These are phyloP conservation scores for Pseudonectria foliicola DNA, from an alignment of 2,329 filamentous ascomycete species.

Conservation along the genomic window DNA sequence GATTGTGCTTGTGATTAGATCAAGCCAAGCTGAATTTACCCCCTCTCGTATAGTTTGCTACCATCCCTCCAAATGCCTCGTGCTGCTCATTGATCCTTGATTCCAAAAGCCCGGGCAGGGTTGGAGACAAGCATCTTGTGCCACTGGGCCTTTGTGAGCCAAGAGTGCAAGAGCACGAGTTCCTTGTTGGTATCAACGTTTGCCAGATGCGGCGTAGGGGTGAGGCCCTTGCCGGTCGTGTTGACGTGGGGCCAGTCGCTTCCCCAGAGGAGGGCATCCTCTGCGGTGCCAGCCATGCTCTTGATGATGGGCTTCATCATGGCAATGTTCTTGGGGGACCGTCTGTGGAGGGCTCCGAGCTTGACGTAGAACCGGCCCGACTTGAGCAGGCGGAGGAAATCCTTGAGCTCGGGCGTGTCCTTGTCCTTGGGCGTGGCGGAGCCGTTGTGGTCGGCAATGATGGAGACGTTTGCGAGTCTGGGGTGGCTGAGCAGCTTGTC, in stretches of 20 bases:
- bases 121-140: too few relatives aligned
- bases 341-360: not conserved
- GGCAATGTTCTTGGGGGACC: not conserved
- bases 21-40: too few relatives aligned
- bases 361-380: not conserved
- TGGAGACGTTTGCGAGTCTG: not conserved
- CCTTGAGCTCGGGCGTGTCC: not conserved
- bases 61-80: too few relatives aligned
- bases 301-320: not conserved
- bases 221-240: not conserved
- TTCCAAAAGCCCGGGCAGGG: too few relatives aligned
- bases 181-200: too few relatives aligned
- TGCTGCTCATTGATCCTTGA: too few relatives aligned
- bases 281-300: not conserved
- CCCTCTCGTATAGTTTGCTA: too few relatives aligned
- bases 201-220: not conserved
- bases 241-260: slow-evolving; percentile 1
- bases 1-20: too few relatives aligned
- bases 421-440: not conserved
- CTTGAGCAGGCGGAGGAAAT: not conserved
- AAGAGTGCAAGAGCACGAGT: too few relatives aligned
- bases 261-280: not conserved
- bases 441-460: slow-evolving; percentile 1
- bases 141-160: too few relatives aligned
- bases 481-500: not conserved